phyloP scores from a whole-genome alignment of 768 basidiomycete genomes.

The Amanita molliuscula region DNA sequence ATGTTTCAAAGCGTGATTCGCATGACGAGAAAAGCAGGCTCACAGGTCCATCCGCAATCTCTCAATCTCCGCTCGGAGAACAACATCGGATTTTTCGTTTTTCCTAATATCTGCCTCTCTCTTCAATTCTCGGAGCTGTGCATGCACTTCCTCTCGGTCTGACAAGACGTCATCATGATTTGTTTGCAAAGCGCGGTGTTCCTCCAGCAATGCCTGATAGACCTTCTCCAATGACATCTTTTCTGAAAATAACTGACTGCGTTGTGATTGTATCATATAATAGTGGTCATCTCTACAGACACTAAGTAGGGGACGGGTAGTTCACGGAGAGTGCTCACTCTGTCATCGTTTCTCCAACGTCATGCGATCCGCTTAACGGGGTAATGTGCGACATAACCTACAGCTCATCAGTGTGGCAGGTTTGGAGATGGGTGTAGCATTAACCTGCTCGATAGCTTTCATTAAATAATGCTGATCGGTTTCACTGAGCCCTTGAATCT shows the following conservation, averaged over 20 bases:
- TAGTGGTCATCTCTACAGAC: slow-evolving; percentile 73
- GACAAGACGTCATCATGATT: slow-evolving; percentile 65
- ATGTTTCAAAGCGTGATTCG: slow-evolving; percentile 13
- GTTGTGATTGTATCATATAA: slow-evolving; percentile 75
- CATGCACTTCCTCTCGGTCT: slow-evolving; percentile 69
- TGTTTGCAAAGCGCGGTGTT: slow-evolving; percentile 66
- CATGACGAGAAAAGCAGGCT: slow-evolving; percentile 22
- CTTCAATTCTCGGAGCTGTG: slow-evolving; percentile 48
- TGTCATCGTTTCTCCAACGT: slow-evolving; percentile 59
- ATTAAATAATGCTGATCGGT: slow-evolving; percentile 82
- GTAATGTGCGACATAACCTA: slow-evolving; percentile 75
- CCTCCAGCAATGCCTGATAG: slow-evolving; percentile 65
- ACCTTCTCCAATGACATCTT: slow-evolving; percentile 82
- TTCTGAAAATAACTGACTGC: slow-evolving; percentile 66
- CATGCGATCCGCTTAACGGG: slow-evolving; percentile 33
- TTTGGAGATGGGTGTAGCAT: background rate
- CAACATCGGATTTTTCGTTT: slow-evolving; percentile 65
- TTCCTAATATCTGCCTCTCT: slow-evolving; percentile 50
- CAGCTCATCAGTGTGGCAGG: background rate
- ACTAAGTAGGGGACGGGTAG: background rate
- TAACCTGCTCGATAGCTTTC: slow-evolving; percentile 88
- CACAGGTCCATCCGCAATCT: slow-evolving; percentile 76
- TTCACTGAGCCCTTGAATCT: slow-evolving; percentile 78
- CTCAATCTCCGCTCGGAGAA: slow-evolving; percentile 75
- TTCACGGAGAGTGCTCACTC: slow-evolving; percentile 44